Base-by-base conservation (phyloP, 2,329 filamentous ascomycete species). In the Rhinocladiella mackenziei region DNA sequence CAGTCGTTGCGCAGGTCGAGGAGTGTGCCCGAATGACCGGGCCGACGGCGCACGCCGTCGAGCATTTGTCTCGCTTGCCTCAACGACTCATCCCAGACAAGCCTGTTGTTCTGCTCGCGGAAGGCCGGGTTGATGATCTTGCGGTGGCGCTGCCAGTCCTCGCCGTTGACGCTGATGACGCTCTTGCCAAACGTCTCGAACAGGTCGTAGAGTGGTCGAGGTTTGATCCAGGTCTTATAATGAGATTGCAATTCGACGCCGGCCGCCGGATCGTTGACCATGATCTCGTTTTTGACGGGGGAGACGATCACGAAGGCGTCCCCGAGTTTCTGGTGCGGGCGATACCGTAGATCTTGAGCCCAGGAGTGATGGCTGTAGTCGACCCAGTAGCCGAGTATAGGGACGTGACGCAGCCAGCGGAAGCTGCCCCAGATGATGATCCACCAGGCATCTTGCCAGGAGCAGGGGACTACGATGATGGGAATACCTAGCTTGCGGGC, bases 101-200 rank as follows among this genome's bases (percentile, higher is more conserved):
- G 48, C 4, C 48, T 48, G 25, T 64, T 69, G 29, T 64, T 67
- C 29, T 63, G 61, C 45, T 74, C 69, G 31, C 67, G 71, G 56
- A 74, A 73, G 4, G 63, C 61, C 0, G 66, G 60, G 3, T 66
- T 64, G 3, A 64, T 67, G 15, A 71, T 58, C 36, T 63, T 65
- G 8, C 70, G 62, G 42, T 73, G 70, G 20, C 67, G 62, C 13
- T 62, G 51, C 70, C 70, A 73, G 15, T 50, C 52, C 29, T 52
- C 51, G 15, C 54, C 54, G 13, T 55, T 52, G 33, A 43, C 37
- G n/a, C 32, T 45, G 32, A 48, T 28, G 8, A 56, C 40, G 22
- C 39, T 47, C 1, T 26, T 33, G 3, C 53, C 53, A 22, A 50
- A 54, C 2, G 17, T 19, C n/a, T 54, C 45, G 28, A 56, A 54